phyloP scores from a whole-genome alignment of 176 grass and related monocot species.

The Avena sativa region DNA sequence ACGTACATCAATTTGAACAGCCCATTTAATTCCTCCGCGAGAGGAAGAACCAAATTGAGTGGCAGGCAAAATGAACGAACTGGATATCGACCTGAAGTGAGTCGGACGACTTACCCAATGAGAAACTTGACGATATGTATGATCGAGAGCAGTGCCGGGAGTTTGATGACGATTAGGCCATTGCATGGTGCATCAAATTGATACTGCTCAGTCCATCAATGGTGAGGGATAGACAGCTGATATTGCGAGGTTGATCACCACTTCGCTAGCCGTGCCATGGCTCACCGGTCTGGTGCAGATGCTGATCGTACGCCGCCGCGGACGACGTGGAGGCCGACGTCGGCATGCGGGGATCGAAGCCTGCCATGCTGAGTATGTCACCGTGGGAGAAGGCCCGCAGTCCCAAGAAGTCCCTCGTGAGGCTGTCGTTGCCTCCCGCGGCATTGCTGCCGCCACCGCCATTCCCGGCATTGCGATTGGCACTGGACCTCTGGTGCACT shows the following conservation, averaged over 20 bases:
- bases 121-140: conserved; percentile 5
- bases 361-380: conserved; percentile 79
- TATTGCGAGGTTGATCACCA: not conserved
- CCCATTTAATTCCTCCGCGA: conserved; percentile 16
- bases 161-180: not conserved
- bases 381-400: conserved; percentile 78
- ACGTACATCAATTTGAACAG: conserved; percentile 31
- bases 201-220: not conserved
- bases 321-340: conserved; percentile 42
- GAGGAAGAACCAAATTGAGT: conserved; percentile 50
- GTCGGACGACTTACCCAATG: conserved; percentile 44
- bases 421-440: conserved; percentile 53
- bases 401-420: conserved; percentile 92
- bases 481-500: conserved; percentile 14
- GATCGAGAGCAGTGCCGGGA: not conserved
- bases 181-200: conserved; percentile 5
- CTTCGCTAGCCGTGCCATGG: conserved; percentile 63
- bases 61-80: conserved; percentile 26
- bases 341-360: conserved; percentile 71
- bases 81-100: conserved; percentile 31
- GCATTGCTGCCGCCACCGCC: conserved; percentile 28
- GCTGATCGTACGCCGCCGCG: conserved; percentile 61
- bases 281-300: conserved; percentile 61
- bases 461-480: conserved; percentile 33
- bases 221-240: not conserved